Percentiles rank a stretch among this genome's conserved stretches.
phyloP scores from a whole-genome alignment of 305 asterid genomes.

The Fraxinus ornus region DNA sequence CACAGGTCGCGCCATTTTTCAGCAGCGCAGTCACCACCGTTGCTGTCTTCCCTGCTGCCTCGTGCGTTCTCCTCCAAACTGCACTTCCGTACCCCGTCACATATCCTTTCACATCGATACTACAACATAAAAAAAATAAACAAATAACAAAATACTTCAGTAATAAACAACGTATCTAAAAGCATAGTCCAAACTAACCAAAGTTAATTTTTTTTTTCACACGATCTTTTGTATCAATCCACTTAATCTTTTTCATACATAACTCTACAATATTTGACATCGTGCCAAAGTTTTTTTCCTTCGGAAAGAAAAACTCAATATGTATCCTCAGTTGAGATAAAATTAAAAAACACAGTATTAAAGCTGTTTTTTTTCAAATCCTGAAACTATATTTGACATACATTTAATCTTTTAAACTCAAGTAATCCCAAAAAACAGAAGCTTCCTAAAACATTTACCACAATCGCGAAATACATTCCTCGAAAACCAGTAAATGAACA shows the following conservation, averaged over 20 bases:
- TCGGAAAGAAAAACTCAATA: not conserved
- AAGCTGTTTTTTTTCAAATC: not conserved
- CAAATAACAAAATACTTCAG: not conserved
- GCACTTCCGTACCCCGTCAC: slow-evolving; percentile 85
- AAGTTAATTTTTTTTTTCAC: not conserved
- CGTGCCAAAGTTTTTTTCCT: not conserved
- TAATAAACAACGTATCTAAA: not conserved
- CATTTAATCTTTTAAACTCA: not conserved
- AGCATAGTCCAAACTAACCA: not conserved
- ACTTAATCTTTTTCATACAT: not conserved
- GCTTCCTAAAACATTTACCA: not conserved
- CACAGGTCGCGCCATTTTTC: slow-evolving; percentile 71
- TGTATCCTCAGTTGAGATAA: not conserved
- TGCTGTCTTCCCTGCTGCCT: slow-evolving; percentile 70
- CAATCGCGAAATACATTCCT: not conserved
- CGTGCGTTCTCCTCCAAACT: slow-evolving; percentile 84
- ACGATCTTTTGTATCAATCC: not conserved
- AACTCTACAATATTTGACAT: not conserved
- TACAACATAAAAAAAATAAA: slow-evolving; percentile 31
- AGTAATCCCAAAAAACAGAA: not conserved
- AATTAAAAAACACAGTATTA: not conserved
- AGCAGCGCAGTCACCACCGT: slow-evolving; percentile 66
- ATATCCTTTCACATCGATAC: slow-evolving; percentile 84
- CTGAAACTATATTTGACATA: not conserved
- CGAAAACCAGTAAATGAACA: not conserved